Evolutionary conservation across 202 grass and related monocot species (phyloP).

Genomic region (Schoenoplectus triqueter): DNA sequence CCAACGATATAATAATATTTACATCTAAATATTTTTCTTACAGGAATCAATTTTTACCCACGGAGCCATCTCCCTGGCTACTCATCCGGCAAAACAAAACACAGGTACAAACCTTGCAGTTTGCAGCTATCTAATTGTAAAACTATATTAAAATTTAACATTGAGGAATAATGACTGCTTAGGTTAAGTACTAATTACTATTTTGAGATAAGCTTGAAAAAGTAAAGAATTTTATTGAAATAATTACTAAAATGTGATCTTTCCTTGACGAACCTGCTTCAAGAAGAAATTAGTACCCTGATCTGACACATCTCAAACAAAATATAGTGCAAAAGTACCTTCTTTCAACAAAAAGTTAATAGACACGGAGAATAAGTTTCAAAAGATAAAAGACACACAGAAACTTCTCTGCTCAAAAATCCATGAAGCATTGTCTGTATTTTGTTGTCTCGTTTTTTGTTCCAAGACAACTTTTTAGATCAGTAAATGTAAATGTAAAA

Average conservation of each 20-base stretch:
- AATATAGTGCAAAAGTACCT: not conserved
- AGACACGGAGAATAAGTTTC: conserved; percentile 25
- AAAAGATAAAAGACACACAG: conserved; percentile 32
- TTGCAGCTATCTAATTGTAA: not conserved
- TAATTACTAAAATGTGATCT: not conserved
- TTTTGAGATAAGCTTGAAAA: not conserved
- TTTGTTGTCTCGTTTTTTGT: conserved; percentile 37
- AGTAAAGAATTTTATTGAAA: conserved; percentile 17
- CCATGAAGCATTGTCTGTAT: conserved; percentile 26
- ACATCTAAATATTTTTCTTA: not conserved
- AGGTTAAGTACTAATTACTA: not conserved
- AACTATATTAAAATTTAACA: not conserved
- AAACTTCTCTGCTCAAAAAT: conserved; percentile 26
- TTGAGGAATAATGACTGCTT: not conserved
- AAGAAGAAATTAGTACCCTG: not conserved
- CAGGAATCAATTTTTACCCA: conserved; percentile 26
- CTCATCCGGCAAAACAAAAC: not conserved
- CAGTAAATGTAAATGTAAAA: conserved; percentile 28
- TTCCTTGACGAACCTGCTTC: not conserved
- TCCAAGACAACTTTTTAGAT: conserved; percentile 17
- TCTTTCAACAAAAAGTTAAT: conserved; percentile 13
- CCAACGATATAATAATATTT: not conserved
- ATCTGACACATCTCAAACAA: conserved; percentile 20
- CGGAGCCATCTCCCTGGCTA: conserved; percentile 18
- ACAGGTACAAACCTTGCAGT: not conserved